Evolutionary conservation across 176 grass and related monocot genomes (phyloP).

Genomic region (Hordeum vulgare): MorexV3_pseudomolecules_assembly NC_058522.1:147837961-147838460

Average conservation of each 20-base stretch:
- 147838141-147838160: constrained; percentile 10
- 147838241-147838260: neutral
- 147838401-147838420: constrained; percentile 12
- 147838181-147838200: neutral
- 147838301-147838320: constrained; percentile 92
- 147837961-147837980: constrained; percentile 98
- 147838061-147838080: neutral
- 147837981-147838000: constrained; percentile 94
- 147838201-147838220: constrained; percentile 3
- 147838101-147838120: neutral
- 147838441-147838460: constrained; percentile 6
- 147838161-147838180: neutral
- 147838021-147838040: constrained; percentile 74
- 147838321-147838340: constrained; percentile 86
- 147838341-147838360: constrained; percentile 92
- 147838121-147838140: constrained; percentile 2
- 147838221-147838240: neutral
- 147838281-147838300: constrained; percentile 27
- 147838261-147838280: neutral
- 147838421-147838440: constrained; percentile 24
- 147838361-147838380: constrained; percentile 88
- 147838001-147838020: constrained; percentile 99
- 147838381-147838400: constrained; percentile 69
- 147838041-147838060: constrained; percentile 22
- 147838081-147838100: constrained; percentile 13